Evolutionary conservation across 495 filamentous ascomycete genomes (phyloP).

Genomic region (Pyronema domesticum): DNA sequence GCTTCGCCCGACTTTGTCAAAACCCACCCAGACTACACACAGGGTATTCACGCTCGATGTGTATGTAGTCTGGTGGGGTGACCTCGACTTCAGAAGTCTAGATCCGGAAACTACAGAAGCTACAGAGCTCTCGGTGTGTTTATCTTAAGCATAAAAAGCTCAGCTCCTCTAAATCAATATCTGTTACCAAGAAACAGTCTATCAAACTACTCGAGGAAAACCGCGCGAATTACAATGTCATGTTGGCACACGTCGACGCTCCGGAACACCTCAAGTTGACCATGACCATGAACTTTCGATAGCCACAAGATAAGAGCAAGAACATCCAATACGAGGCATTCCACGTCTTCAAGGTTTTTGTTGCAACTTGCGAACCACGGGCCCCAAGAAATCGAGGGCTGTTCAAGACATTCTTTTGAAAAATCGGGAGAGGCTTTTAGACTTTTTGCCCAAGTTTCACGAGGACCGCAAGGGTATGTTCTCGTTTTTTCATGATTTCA

Average conservation of each 20-base stretch:
- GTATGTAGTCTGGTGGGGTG: no score
- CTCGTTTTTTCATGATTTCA: no score
- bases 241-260: slow-evolving; percentile 89
- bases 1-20: no score
- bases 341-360: slow-evolving; percentile 99
- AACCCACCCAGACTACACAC: no score
- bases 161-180: no score
- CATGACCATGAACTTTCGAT: slow-evolving; percentile 98
- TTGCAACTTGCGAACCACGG: no score
- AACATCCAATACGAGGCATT: slow-evolving; percentile 99
- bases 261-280: slow-evolving; percentile 91
- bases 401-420: slow-evolving; percentile 91
- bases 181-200: slow-evolving; percentile 95
- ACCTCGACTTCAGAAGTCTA: no score
- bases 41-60: no score
- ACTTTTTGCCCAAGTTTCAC: slow-evolving; percentile 76
- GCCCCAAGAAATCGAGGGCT: slow-evolving; percentile 81
- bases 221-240: slow-evolving; percentile 89
- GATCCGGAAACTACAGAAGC: no score
- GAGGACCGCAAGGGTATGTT: slow-evolving; percentile 55
- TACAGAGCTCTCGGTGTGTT: no score
- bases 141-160: no score
- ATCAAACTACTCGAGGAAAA: slow-evolving; percentile 95
- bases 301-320: slow-evolving; percentile 75
- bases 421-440: slow-evolving; percentile 77